A percentile compares a stretch with the other conserved stretches of the same genome.
These are phyloP conservation scores for Hemileccinum impolitum DNA, from an alignment of 768 basidiomycete species.

Conservation along the genomic window DNA sequence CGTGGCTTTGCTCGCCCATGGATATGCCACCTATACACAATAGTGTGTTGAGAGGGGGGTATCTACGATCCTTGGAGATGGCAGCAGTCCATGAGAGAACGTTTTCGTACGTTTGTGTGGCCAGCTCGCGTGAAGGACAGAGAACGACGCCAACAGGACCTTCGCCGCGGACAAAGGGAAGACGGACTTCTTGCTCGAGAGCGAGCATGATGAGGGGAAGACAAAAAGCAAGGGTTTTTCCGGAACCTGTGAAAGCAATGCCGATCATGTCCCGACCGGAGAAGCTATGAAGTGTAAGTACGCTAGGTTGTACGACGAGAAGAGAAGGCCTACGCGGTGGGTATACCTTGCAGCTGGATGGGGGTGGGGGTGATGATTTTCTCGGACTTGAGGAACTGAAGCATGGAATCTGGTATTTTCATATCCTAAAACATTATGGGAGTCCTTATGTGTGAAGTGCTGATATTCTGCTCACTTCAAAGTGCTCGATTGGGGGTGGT, in stretches of 20 bases:
- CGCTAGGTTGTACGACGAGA: neutral
- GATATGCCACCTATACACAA: conserved; percentile 97
- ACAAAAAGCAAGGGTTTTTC: conserved; percentile 98
- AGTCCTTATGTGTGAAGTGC: conserved; percentile 1
- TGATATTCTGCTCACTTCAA: conserved; percentile 49
- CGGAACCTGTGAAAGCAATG: conserved; percentile 98
- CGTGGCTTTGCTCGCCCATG: conserved; percentile 96
- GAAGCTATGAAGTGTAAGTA: conserved; percentile 52
- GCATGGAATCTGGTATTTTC: conserved; percentile 90
- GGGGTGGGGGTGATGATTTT: conserved; percentile 88
- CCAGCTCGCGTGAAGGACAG: conserved; percentile 95
- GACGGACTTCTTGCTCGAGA: conserved; percentile 86
- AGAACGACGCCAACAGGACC: conserved; percentile 96
- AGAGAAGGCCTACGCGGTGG: conserved; percentile 70
- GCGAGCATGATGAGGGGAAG: conserved; percentile 97
- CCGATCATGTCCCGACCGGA: conserved; percentile 97
- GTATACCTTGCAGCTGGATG: conserved; percentile 96
- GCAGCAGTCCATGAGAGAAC: conserved; percentile 82
- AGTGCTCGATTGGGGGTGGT: conserved; percentile 90
- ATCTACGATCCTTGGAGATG: conserved; percentile 72
- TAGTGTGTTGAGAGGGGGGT: conserved; percentile 83
- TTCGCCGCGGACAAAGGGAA: conserved; percentile 90
- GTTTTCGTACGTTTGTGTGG: conserved; percentile 96
- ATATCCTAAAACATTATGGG: conserved; percentile 64
- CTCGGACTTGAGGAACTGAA: conserved; percentile 80